phyloP scores from a whole-genome alignment of 805 yeast species.

The Yarrowia sp. region DNA sequence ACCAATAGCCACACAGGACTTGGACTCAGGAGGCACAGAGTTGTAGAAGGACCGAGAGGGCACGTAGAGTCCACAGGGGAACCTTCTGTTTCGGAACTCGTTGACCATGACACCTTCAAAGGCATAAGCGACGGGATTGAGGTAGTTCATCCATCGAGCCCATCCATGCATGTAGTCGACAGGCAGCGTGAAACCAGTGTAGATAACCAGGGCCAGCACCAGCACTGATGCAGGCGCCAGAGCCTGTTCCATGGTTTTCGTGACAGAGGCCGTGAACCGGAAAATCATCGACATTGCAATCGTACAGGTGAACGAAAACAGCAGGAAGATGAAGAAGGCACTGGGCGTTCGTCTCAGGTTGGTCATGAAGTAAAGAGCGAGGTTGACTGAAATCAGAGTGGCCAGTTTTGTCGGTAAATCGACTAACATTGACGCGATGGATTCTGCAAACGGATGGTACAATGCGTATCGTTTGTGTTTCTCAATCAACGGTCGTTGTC shows the following conservation, averaged over 20 bases:
- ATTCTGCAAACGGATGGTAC: slow-evolving; percentile 70
- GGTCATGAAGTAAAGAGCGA: slow-evolving; percentile 61
- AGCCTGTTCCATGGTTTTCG: slow-evolving; percentile 53
- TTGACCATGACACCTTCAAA: slow-evolving; percentile 57
- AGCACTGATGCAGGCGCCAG: slow-evolving; percentile 57
- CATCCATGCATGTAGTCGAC: slow-evolving; percentile 56
- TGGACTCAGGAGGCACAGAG: slow-evolving; percentile 46
- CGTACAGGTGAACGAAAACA: slow-evolving; percentile 56
- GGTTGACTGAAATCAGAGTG: slow-evolving; percentile 56
- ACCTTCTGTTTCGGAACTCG: slow-evolving; percentile 53
- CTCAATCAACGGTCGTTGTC: slow-evolving; percentile 62
- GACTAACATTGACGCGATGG: slow-evolving; percentile 65
- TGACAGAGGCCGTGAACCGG: slow-evolving; percentile 53
- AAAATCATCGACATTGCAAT: slow-evolving; percentile 64
- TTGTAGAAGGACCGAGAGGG: slow-evolving; percentile 57
- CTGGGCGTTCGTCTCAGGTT: slow-evolving; percentile 62
- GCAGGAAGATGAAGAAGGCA: slow-evolving; percentile 59
- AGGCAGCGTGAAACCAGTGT: slow-evolving; percentile 59
- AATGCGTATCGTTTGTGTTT: slow-evolving; percentile 65
- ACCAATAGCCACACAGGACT: slow-evolving; percentile 65
- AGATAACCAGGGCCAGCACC: slow-evolving; percentile 53
- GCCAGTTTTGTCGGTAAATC: slow-evolving; percentile 61
- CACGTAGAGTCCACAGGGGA: slow-evolving; percentile 52
- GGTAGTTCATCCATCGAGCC: slow-evolving; percentile 59
- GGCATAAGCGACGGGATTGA: slow-evolving; percentile 56